A percentile compares a stretch with the other conserved stretches of the same genome.
These are phyloP conservation scores for Eucalyptus guilfoylei DNA, from an alignment of 345 rosid species.

Conservation along the genomic window DNA sequence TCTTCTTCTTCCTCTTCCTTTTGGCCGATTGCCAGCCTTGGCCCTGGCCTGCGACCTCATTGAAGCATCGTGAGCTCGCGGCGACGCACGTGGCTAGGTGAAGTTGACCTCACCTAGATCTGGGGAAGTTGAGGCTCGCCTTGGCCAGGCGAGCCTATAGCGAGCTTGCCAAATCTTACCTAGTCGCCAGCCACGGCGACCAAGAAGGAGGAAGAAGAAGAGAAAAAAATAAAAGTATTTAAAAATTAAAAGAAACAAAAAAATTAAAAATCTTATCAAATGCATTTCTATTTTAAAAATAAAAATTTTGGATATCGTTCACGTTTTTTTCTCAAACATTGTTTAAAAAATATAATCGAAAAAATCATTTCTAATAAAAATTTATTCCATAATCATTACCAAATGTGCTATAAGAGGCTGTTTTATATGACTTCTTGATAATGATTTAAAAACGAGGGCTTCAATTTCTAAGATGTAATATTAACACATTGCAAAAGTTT, in stretches of 20 bases:
- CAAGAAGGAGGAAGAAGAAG: too few species aligned
- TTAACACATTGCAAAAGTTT: background rate
- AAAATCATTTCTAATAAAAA: too few species aligned
- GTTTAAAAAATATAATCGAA: too few species aligned
- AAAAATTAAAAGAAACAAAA: too few species aligned
- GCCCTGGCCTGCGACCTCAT: rapidly evolving
- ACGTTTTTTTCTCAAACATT: too few species aligned
- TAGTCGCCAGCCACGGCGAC: rapidly evolving
- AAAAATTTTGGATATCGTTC: rapidly evolving
- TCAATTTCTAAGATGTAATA: background rate
- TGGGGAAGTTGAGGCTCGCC: rapidly evolving
- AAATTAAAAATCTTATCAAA: rapidly evolving
- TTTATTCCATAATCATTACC: rapidly evolving
- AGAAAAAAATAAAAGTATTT: too few species aligned
- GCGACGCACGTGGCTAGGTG: rapidly evolving
- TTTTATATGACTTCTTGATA: background rate
- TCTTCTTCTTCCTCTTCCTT: rapidly evolving
- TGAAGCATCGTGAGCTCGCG: rapidly evolving
- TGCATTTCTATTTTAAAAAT: rapidly evolving
- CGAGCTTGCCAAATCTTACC: rapidly evolving
- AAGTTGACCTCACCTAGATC: rapidly evolving
- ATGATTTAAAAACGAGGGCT: background rate
- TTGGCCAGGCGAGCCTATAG: rapidly evolving
- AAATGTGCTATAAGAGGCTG: rapidly evolving
- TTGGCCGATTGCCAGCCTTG: rapidly evolving